Conservation (phyloP, 176 grass and related monocot species). For the Paspalum notatum region DNA sequence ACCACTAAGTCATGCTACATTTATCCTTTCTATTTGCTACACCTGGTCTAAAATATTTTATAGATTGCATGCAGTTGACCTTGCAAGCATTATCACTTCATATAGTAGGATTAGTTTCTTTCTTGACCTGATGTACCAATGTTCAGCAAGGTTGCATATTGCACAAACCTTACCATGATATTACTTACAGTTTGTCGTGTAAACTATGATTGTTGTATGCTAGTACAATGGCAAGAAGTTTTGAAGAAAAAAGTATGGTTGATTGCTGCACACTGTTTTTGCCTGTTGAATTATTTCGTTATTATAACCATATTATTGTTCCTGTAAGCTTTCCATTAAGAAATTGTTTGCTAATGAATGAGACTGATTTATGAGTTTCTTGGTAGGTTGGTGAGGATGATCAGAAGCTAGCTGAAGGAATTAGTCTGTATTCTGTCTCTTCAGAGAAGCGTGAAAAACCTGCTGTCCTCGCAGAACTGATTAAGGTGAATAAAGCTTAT, state of each 20-base stretch:
- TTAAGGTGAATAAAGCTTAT: conserved; percentile 53
- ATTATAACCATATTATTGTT: neutral
- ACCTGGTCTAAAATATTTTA: neutral
- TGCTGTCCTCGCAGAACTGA: conserved; percentile 78
- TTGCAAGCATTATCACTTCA: neutral
- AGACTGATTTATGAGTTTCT: conserved; percentile 2
- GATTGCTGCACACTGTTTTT: conserved; percentile 6
- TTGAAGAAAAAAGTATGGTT: neutral
- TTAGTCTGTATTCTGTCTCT: conserved; percentile 65
- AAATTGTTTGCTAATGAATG: neutral
- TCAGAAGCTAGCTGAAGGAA: conserved; percentile 96
- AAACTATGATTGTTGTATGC: neutral
- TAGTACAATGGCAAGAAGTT: too few species aligned
- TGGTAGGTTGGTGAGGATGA: conserved; percentile 94
- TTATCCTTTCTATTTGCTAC: neutral
- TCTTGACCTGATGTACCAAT: neutral
- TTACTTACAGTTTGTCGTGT: neutral
- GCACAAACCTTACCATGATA: neutral
- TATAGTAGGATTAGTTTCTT: too few species aligned
- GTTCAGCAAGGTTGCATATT: neutral
- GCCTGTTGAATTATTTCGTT: neutral
- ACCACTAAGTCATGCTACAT: neutral
- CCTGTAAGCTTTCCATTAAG: neutral
- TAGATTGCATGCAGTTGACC: neutral
- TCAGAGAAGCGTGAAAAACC: conserved; percentile 70